Percentiles rank a stretch among this genome's conserved stretches.
Evolutionary conservation across 345 rosid genomes (phyloP).

Genomic region (Linum tenue): DNA sequence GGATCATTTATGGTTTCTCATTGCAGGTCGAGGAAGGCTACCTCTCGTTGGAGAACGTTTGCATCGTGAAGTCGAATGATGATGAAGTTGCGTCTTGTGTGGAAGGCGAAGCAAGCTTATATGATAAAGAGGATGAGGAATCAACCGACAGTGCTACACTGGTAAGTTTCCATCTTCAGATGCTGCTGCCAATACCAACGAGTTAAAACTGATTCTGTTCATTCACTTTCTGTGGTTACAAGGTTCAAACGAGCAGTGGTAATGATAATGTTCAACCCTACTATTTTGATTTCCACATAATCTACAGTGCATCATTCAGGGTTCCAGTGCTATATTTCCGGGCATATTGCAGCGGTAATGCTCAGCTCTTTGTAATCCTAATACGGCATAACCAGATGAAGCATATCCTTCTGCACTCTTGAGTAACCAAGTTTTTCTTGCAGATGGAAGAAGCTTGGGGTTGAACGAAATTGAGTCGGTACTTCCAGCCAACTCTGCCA

Average conservation of each 20-base stretch:
- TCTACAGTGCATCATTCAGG: conserved; percentile 56
- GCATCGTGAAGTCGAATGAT: background rate
- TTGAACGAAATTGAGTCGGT: conserved; percentile 58
- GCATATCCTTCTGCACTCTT: background rate
- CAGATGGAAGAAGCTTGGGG: conserved; percentile 54
- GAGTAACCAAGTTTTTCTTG: background rate
- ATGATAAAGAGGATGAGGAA: background rate
- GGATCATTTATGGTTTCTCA: background rate
- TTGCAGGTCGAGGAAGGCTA: background rate
- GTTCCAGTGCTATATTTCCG: conserved; percentile 83
- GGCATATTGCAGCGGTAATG: conserved; percentile 51
- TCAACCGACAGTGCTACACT: background rate
- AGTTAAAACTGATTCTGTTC: too few species aligned
- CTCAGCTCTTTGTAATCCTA: background rate
- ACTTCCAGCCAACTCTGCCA: conserved; percentile 55
- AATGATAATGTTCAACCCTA: conserved; percentile 34
- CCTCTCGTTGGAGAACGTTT: background rate
- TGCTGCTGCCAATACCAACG: too few species aligned
- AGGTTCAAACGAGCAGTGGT: conserved; percentile 35
- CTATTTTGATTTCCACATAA: conserved; percentile 55
- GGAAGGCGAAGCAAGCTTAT: background rate
- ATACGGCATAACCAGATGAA: too few species aligned
- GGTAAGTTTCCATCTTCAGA: background rate
- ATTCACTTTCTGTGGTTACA: background rate
- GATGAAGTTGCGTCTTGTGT: background rate